Conservation (phyloP, 108 stramenopile species). For the Bacterosira constricta region DNA sequence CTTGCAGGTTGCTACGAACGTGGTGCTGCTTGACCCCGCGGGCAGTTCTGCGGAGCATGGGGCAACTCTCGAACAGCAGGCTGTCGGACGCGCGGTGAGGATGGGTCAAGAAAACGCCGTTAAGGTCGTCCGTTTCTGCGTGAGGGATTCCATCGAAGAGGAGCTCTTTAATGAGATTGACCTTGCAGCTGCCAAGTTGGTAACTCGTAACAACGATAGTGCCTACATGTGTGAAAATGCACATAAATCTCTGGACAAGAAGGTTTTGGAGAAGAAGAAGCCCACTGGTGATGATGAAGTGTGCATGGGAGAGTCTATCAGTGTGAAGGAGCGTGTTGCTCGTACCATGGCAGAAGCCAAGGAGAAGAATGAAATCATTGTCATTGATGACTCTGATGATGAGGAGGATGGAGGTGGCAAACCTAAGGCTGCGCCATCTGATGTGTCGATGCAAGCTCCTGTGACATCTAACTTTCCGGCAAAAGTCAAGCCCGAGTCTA, state of each 20-base stretch:
- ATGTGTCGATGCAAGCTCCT: neutral
- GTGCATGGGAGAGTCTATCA: slow-evolving; percentile 20
- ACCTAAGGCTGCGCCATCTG: neutral
- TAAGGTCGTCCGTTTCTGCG: slow-evolving; percentile 30
- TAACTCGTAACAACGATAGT: slow-evolving; percentile 11
- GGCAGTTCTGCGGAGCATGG: slow-evolving; percentile 31
- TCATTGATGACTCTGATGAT: slow-evolving; percentile 25
- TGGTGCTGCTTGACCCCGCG: slow-evolving; percentile 30
- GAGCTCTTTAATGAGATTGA: slow-evolving; percentile 24
- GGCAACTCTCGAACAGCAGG: slow-evolving; percentile 31
- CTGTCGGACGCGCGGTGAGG: slow-evolving; percentile 35
- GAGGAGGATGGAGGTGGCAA: slow-evolving; percentile 5
- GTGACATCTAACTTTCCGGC: no score
- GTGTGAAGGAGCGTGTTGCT: slow-evolving; percentile 2
- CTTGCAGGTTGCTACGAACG: slow-evolving; percentile 32
- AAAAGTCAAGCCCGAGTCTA: no score
- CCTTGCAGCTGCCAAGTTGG: slow-evolving; percentile 2
- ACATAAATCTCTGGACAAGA: slow-evolving; percentile 23
- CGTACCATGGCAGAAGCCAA: slow-evolving; percentile 8
- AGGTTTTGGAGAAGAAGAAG: neutral
- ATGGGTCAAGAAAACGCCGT: slow-evolving; percentile 39
- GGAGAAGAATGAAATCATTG: slow-evolving; percentile 27
- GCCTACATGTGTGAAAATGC: slow-evolving; percentile 38
- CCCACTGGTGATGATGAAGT: slow-evolving; percentile 1
- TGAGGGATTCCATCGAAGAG: slow-evolving; percentile 23